phyloP scores from a whole-genome alignment of 2,329 filamentous ascomycete species.

The Alternaria rosae region DNA sequence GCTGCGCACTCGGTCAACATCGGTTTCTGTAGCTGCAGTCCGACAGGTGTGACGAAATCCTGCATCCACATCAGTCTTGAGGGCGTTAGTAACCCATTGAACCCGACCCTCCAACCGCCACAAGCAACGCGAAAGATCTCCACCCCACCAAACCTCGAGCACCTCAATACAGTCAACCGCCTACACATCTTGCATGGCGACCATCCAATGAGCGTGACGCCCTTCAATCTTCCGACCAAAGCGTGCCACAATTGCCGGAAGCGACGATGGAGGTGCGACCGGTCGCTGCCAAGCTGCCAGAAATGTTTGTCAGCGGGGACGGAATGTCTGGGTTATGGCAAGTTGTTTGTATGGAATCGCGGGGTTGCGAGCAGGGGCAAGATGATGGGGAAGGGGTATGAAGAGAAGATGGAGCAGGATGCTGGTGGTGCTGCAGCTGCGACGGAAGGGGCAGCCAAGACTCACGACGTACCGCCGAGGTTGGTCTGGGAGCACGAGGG shows the following conservation, averaged over 20 bases:
- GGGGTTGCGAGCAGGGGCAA: conserved; percentile 61
- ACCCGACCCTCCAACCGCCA: conserved; percentile 18
- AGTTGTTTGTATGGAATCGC: conserved; percentile 67
- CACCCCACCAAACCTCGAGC: conserved; percentile 3
- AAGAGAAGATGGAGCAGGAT: conserved; percentile 37
- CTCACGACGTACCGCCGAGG: conserved; percentile 23
- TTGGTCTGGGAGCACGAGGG: conserved; percentile 27
- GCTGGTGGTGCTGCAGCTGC: conserved; percentile 1
- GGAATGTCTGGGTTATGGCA: conserved; percentile 69
- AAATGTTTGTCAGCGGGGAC: conserved; percentile 65
- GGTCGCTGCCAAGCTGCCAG: conserved; percentile 65
- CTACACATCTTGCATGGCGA: conserved; percentile 41
- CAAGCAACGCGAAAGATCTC: conserved; percentile 20
- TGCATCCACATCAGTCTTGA: conserved; percentile 11
- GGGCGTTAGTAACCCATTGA: conserved; percentile 21
- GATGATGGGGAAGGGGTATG: conserved; percentile 62
- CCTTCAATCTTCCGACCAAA: conserved; percentile 45
- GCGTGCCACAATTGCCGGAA: conserved; percentile 69
- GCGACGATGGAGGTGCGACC: conserved; percentile 68
- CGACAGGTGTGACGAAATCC: conserved; percentile 18
- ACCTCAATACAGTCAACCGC: conserved; percentile 29
- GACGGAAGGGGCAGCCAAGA: conserved; percentile 36
- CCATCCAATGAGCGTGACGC: conserved; percentile 42
- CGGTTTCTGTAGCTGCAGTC: conserved; percentile 18
- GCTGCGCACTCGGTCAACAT: conserved; percentile 18